Conservation (phyloP, 148 eudicot species). For the Rhododendron mucronatum region DNA sequence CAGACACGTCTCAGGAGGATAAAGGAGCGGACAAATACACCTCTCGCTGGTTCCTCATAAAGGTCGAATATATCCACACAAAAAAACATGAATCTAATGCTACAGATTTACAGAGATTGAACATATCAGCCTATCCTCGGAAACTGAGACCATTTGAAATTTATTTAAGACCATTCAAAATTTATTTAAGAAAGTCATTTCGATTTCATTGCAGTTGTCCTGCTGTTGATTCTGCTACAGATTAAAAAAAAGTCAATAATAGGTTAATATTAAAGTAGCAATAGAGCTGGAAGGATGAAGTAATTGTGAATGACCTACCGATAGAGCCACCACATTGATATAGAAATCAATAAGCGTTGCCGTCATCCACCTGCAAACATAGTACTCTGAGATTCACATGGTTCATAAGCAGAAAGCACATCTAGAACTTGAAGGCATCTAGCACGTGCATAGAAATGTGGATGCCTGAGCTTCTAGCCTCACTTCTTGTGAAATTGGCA, state of each 20-base stretch:
- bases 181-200: neutral
- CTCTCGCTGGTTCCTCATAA: neutral
- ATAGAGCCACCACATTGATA: conserved; percentile 58
- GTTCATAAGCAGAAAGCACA: neutral
- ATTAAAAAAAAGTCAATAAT: neutral
- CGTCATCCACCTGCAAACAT: conserved; percentile 70
- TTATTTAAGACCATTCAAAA: neutral
- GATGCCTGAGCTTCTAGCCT: neutral
- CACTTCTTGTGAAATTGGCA: neutral
- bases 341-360: conserved; percentile 90
- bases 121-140: neutral
- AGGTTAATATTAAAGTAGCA: neutral
- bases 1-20: neutral
- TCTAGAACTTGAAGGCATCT: neutral
- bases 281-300: neutral
- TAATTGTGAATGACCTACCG: conserved; percentile 37
- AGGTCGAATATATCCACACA: neutral
- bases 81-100: neutral
- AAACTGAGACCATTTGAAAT: neutral
- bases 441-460: neutral
- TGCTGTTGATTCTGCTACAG: neutral
- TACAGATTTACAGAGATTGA: neutral
- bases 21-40: neutral
- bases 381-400: neutral
- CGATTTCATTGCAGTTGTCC: neutral